Evolutionary conservation across 495 filamentous ascomycete species (phyloP).

Genomic region (Talaromyces proteolyticus): DNA sequence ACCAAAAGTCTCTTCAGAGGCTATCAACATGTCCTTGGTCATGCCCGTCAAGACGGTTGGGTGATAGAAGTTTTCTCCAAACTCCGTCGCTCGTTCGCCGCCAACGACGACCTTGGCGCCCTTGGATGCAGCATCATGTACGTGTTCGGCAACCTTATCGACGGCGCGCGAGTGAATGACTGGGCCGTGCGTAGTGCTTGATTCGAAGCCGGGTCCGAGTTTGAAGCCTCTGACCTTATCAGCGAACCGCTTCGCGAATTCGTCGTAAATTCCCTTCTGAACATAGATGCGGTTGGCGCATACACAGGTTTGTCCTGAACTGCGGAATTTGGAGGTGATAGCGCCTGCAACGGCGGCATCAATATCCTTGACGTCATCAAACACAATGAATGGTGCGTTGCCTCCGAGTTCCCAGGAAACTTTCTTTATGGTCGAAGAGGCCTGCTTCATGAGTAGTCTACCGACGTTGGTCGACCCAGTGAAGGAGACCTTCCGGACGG

Average conservation of each 20-base stretch:
- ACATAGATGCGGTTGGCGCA: conserved; percentile 43
- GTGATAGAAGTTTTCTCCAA: conserved; percentile 58
- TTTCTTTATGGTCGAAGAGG: conserved; percentile 42
- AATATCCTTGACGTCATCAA: conserved; percentile 44
- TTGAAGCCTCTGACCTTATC: conserved; percentile 60
- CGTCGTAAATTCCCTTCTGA: conserved; percentile 19
- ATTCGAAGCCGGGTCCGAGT: conserved; percentile 62
- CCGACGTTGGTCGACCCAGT: conserved; percentile 46
- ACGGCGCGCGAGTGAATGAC: conserved; percentile 66
- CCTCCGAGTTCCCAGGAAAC: conserved; percentile 48
- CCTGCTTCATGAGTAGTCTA: conserved; percentile 44
- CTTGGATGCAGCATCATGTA: conserved; percentile 59
- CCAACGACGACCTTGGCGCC: conserved; percentile 15
- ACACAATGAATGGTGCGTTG: conserved; percentile 49
- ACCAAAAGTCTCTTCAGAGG: conserved; percentile 73
- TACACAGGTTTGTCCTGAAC: conserved; percentile 47
- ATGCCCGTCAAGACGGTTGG: conserved; percentile 69
- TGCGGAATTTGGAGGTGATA: conserved; percentile 42
- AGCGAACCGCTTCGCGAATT: conserved; percentile 42
- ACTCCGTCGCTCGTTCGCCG: conserved; percentile 31
- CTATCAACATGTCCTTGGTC: conserved; percentile 62
- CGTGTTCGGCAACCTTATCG: conserved; percentile 62
- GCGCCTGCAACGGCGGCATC: conserved; percentile 37
- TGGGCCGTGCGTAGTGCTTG: conserved; percentile 63
- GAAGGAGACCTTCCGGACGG: conserved; percentile 44